phyloP scores from a whole-genome alignment of 1,139 yeast species.

The Meyerozyma guilliermondii region DNA sequence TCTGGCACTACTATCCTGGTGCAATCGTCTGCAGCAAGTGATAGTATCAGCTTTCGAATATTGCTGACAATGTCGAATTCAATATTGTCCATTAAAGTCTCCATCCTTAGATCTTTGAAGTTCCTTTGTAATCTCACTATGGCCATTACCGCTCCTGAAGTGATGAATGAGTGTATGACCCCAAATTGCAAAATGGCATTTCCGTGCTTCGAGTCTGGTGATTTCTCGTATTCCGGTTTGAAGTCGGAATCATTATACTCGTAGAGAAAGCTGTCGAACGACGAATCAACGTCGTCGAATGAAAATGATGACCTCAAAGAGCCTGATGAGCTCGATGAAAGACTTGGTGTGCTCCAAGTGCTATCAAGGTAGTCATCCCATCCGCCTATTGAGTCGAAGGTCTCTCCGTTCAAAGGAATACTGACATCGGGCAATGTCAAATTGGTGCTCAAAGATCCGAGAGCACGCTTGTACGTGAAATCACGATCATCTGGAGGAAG shows the following conservation, averaged over 20 bases:
- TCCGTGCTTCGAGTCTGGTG: conserved; percentile 48
- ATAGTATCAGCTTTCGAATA: conserved; percentile 31
- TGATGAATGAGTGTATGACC: conserved; percentile 28
- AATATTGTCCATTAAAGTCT: conserved; percentile 54
- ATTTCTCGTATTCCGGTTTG: conserved; percentile 36
- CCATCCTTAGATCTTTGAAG: conserved; percentile 33
- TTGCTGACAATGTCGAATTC: conserved; percentile 55
- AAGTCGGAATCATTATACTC: conserved; percentile 40
- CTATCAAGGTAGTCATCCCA: conserved; percentile 13
- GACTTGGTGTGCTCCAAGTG: conserved; percentile 2
- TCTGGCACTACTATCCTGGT: conserved; percentile 49
- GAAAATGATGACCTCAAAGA: background rate
- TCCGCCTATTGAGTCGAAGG: background rate
- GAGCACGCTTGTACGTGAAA: conserved; percentile 38
- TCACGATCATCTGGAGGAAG: conserved; percentile 45
- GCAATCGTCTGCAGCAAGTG: conserved; percentile 37
- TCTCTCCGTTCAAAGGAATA: conserved; percentile 41
- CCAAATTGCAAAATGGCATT: conserved; percentile 52
- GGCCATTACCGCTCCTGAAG: conserved; percentile 30
- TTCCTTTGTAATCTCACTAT: conserved; percentile 28
- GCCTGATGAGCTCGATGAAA: conserved; percentile 2
- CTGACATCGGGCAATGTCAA: conserved; percentile 63
- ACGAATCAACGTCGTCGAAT: conserved; percentile 10
- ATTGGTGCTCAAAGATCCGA: conserved; percentile 55
- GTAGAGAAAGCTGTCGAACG: background rate